Evolutionary conservation across 345 rosid species (phyloP).

Genomic region (Hibiscus trionum): DNA sequence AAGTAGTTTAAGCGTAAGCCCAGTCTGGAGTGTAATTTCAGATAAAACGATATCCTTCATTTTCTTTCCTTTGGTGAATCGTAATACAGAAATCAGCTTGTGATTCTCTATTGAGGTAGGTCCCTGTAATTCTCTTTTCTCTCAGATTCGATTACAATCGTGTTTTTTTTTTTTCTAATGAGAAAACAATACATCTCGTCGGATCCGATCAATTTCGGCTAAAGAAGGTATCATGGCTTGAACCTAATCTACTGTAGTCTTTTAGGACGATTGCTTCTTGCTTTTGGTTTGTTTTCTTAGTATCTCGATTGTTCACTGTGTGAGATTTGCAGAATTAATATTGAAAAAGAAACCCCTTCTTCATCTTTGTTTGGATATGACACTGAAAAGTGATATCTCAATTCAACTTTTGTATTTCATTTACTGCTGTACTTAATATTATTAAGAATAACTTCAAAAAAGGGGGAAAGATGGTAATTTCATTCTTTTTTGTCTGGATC

Average conservation of each 20-base stretch:
- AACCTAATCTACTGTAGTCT: background rate
- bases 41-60: background rate
- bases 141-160: no score
- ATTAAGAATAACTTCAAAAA: no score
- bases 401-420: background rate
- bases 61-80: background rate
- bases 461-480: background rate
- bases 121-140: background rate
- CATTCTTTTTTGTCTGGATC: background rate
- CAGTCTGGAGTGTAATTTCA: background rate
- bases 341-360: background rate
- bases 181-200: background rate
- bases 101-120: background rate
- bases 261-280: background rate
- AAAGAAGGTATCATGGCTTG: background rate
- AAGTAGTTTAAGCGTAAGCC: background rate
- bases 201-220: no score
- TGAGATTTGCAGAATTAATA: background rate
- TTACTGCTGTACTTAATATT: background rate
- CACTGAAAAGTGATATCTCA: background rate
- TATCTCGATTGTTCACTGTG: background rate
- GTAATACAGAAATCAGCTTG: background rate
- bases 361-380: background rate
- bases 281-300: background rate
- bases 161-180: no score